Base-by-base conservation (phyloP, 768 basidiomycete genomes). In the Gloeostereum incarnatum region DNA sequence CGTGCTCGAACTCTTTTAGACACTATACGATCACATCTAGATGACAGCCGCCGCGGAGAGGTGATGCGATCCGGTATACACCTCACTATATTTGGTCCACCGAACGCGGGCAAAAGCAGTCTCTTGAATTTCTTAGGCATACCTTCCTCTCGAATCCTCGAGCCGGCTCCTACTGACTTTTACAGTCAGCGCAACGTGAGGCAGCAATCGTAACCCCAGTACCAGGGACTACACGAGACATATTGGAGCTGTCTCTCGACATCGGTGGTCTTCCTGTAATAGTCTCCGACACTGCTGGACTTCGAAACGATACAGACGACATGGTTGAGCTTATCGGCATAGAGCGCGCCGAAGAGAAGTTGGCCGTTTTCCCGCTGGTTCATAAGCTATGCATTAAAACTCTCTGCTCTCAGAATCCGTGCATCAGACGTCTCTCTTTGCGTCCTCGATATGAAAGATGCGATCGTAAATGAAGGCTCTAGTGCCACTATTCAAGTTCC, bases 41-140 rank as follows among this genome's bases (percentile, higher is more conserved):
- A 69, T 4, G 89, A 92, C 55, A 75, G 72, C 33, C 73, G 81
- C 14, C 68, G 81, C 24, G 89, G 90, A 0, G 91, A 94, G 54
- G 78, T 94, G 36, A 62, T 92, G 43, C 78, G 88, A 9, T 74
- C 78, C 1, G 92, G 91, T 2, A 73, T 93, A 34, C 78, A 75
- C 31, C 65, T 94, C 6, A 81, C 86, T 10, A 92, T 96, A 26
- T 91, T 92, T 50, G 91, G 91, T 1, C 88, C 90, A 17, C 87
- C 92, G 0, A 96, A 96, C 49, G 89, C 84, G 1, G 92, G 91
- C n/a, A 96, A 94, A 61, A 91, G 87, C 51, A 87, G 81, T 49
- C 56, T 91, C 14, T 67, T 90, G 33, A 94, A 94, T 50, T 89
- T 79, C 53, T 64, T 94, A 9, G 85, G 90, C 81, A 48, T 10